A percentile compares a stretch with the other conserved stretches of the same genome.
These are phyloP conservation scores for Venturia asperata DNA, from an alignment of 2,329 filamentous ascomycete species.

Conservation along the genomic window DNA sequence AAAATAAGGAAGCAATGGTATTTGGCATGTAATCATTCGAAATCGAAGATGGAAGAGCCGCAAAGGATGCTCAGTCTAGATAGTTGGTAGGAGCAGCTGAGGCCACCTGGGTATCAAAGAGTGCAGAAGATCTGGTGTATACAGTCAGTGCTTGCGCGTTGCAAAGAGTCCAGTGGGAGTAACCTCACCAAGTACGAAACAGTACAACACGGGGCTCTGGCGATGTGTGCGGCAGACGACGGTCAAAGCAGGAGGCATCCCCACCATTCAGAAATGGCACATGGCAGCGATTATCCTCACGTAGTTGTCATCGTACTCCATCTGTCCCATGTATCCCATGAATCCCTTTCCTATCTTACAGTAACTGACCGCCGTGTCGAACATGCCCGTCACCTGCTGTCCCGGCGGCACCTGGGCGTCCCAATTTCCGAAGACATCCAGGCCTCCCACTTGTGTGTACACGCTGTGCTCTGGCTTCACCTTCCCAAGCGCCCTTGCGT, in stretches of 20 bases:
- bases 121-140: background rate
- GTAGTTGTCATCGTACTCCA: constrained; percentile 19
- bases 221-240: background rate
- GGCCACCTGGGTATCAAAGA: constrained; percentile 1
- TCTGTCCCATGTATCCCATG: constrained; percentile 17
- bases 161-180: background rate
- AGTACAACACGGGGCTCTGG: no score
- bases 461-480: constrained; percentile 15
- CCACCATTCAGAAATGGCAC: constrained; percentile 17
- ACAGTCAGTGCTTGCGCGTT: background rate
- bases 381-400: background rate
- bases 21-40: no score
- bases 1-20: no score
- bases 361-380: constrained; percentile 13
- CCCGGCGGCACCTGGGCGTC: constrained; percentile 1
- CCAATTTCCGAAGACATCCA: constrained; percentile 5
- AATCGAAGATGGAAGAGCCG: background rate
- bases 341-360: constrained; percentile 18
- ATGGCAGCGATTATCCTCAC: constrained; percentile 16
- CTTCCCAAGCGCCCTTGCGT: constrained; percentile 12
- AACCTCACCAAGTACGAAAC: background rate
- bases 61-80: background rate
- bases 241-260: background rate
- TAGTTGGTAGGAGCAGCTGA: background rate
- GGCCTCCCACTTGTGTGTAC: constrained; percentile 7